Base-by-base conservation (phyloP, 1,139 yeast species). In the Yamadazyma spencermartinsiae region DNA sequence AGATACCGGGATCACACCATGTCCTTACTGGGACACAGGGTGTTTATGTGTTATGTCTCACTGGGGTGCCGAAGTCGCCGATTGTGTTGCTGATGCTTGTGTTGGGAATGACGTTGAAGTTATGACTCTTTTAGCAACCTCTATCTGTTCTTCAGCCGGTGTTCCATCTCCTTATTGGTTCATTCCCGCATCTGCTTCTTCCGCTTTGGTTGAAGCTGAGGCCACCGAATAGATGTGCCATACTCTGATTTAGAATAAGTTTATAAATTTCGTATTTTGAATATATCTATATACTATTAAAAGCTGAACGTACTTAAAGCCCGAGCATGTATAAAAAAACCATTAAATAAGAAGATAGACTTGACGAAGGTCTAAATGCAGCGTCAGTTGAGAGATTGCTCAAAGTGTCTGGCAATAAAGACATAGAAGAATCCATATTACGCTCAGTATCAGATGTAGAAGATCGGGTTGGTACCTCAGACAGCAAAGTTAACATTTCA, bases 21-120 rank as follows among this genome's bases (percentile, higher is more conserved):
- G 78, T 49, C 78, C 78, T 19, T 60, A 63, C 48, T 63, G 68
- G 68, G 68, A 64, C 41, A 60, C 68, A 33, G 68, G 68, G 3
- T 64, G 69, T 43, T 52, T 63, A 31, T 63, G 69, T 52, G 62
- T 64, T 23, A 62, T 64, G 65, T 54, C 65, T 21, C 52, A 48
- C 32, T 63, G 57, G 52, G 50, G 52, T 14, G 61, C 60, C 4
- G 36, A 36, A 21, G 61, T 63, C 25, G 69, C 63, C 15, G 45
- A 48, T 17, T 64, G 69, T 49, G 56, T 64, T 40, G 65, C 63
- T 33, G 35, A 45, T 4, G 44, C 45, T 18, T 64, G 69, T 45
- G 30, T 56, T 34, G 67, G 65, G 42, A 52, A 47, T 32, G 60
- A 54, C 42, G 60, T 54, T 37, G 51, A 51, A 32, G 49, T 59